Evolutionary conservation across 176 grass and related monocot species (phyloP).

Genomic region (Calamus simplicifolius): DNA sequence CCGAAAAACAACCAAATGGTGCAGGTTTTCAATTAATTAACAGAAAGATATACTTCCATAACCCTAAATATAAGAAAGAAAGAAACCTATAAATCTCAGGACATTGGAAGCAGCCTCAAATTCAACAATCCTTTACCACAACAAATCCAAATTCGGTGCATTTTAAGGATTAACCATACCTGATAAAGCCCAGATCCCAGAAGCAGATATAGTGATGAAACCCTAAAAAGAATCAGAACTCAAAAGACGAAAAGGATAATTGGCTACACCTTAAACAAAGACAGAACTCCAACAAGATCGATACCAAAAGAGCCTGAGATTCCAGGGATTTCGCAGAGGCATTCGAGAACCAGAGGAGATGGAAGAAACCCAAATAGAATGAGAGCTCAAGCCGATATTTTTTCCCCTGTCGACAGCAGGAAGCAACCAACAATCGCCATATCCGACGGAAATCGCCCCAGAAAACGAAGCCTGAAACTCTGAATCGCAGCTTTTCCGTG

Average conservation of each 20-base stretch:
- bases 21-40: no score
- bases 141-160: neutral
- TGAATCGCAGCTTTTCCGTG: slow-evolving; percentile 5
- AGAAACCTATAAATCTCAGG: neutral
- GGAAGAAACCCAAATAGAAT: neutral
- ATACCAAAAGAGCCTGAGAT: neutral
- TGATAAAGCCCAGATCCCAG: no score
- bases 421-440: neutral
- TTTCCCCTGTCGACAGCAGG: slow-evolving; percentile 5
- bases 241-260: neutral
- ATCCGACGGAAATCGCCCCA: slow-evolving; percentile 15
- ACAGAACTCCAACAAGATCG: neutral
- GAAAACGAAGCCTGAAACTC: slow-evolving; percentile 2
- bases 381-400: neutral
- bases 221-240: neutral
- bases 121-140: neutral
- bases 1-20: no score
- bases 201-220: neutral
- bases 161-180: neutral
- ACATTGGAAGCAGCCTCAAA: neutral
- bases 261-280: neutral
- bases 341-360: neutral
- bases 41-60: neutral
- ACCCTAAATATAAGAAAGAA: neutral
- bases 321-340: neutral